These are phyloP conservation scores for Begonia peltatifolia DNA, from an alignment of 306 rosid genomes.

Conservation along the genomic window DNA sequence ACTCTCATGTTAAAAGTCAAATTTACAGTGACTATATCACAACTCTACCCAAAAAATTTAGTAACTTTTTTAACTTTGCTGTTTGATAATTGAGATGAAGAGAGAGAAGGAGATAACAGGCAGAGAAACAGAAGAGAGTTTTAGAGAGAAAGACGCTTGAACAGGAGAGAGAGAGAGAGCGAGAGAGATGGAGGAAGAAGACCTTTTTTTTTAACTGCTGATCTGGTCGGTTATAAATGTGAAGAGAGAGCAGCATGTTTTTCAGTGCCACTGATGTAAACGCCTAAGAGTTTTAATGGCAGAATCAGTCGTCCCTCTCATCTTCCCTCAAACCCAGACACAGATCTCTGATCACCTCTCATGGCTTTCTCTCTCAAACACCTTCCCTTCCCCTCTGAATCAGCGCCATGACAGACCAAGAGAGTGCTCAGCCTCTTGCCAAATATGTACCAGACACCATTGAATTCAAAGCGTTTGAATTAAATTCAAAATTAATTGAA, in stretches of 20 bases:
- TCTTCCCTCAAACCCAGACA: slow-evolving; percentile 3
- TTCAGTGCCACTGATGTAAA: slow-evolving; percentile 77
- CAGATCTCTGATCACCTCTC: slow-evolving; percentile 37
- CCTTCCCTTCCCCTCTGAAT: slow-evolving; percentile 28
- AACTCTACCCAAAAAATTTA: too few species aligned
- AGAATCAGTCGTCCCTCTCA: slow-evolving; percentile 62
- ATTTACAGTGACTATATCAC: too few species aligned
- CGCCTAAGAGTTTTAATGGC: slow-evolving; percentile 27
- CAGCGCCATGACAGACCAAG: slow-evolving; percentile 20
- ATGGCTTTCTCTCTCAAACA: slow-evolving; percentile 5
- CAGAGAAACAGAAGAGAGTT: too few species aligned
- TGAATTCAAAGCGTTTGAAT: too few species aligned
- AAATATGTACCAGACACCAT: too few species aligned
- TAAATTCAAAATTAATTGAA: too few species aligned
- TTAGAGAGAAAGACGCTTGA: too few species aligned
- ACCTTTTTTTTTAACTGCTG: slow-evolving; percentile 12
- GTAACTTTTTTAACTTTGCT: too few species aligned
- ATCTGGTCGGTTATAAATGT: slow-evolving; percentile 38
- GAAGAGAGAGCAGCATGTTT: slow-evolving; percentile 48
- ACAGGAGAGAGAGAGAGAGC: slow-evolving; percentile 1
- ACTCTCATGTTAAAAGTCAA: too few species aligned
- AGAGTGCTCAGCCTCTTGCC: too few species aligned
- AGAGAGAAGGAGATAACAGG: too few species aligned
- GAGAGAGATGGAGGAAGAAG: slow-evolving; percentile 2
- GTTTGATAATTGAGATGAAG: too few species aligned